phyloP scores from a whole-genome alignment of 257 asterid genomes.

The Solanum lignicaule region DNA sequence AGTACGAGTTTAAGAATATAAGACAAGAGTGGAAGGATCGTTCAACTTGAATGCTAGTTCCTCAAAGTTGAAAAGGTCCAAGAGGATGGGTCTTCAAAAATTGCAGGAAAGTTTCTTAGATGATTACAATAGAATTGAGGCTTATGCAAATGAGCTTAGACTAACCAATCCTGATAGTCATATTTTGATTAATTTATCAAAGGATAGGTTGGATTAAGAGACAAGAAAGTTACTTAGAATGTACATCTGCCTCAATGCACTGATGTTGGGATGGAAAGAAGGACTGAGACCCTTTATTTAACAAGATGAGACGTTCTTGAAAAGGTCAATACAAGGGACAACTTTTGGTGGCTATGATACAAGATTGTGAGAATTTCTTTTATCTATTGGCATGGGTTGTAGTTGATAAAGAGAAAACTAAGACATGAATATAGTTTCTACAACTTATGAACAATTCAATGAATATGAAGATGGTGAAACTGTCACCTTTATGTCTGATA shows the following conservation, averaged over 20 bases:
- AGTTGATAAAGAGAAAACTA: too few species aligned
- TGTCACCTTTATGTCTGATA: not conserved
- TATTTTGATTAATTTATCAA: too few species aligned
- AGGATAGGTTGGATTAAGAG: not conserved
- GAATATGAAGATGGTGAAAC: not conserved
- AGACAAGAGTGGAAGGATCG: not conserved
- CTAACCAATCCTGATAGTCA: too few species aligned
- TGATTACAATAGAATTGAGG: not conserved
- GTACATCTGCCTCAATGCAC: not conserved
- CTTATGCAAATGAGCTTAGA: not conserved
- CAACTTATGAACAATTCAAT: too few species aligned
- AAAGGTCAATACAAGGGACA: not conserved
- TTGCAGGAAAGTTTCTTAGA: not conserved
- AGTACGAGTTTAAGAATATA: not conserved
- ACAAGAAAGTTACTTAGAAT: too few species aligned
- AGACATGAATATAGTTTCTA: not conserved
- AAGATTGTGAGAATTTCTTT: too few species aligned
- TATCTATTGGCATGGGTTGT: not conserved
- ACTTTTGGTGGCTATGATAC: not conserved
- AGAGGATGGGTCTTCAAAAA: not conserved
- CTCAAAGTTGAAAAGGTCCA: too few species aligned
- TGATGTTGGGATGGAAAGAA: not conserved
- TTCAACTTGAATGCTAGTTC: too few species aligned
- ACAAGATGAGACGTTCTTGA: not conserved
- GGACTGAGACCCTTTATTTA: not conserved